These are phyloP conservation scores for Tuber indicum DNA, from an alignment of 495 filamentous ascomycete genomes.

Conservation along the genomic window DNA sequence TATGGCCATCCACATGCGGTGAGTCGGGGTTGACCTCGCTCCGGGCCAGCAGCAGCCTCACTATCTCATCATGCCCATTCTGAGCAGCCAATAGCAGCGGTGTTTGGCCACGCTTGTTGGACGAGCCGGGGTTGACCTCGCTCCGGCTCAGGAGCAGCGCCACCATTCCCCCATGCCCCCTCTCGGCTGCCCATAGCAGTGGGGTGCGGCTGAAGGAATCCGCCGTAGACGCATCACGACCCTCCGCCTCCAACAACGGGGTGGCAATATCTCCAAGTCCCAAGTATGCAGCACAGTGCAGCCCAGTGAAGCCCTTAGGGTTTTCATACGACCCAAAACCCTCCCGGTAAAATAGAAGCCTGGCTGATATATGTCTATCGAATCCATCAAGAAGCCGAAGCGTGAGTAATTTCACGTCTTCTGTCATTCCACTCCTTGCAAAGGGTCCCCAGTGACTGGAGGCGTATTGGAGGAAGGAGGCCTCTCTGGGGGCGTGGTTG, in stretches of 20 bases:
- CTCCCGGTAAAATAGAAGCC: neutral
- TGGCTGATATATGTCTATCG: neutral
- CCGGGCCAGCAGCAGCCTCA: too few relatives aligned
- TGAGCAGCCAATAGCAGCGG: neutral
- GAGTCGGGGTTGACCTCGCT: too few relatives aligned
- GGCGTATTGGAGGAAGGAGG: neutral
- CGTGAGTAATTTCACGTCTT: neutral
- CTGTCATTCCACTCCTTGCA: neutral
- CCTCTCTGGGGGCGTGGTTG: neutral
- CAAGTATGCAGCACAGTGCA: neutral
- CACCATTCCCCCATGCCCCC: neutral
- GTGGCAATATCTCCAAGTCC: neutral
- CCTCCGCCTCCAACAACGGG: neutral
- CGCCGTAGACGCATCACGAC: neutral
- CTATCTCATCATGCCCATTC: too few relatives aligned
- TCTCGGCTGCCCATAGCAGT: neutral
- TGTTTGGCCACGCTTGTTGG: neutral
- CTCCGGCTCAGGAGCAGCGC: neutral
- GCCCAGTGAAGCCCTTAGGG: neutral
- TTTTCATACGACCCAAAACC: too few relatives aligned
- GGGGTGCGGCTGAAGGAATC: neutral
- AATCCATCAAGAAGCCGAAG: neutral
- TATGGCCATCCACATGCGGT: too few relatives aligned
- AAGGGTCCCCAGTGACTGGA: neutral
- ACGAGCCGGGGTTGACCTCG: neutral